Base-by-base conservation (phyloP, 495 filamentous ascomycete genomes). In the Penicillium subrubescens region DNA sequence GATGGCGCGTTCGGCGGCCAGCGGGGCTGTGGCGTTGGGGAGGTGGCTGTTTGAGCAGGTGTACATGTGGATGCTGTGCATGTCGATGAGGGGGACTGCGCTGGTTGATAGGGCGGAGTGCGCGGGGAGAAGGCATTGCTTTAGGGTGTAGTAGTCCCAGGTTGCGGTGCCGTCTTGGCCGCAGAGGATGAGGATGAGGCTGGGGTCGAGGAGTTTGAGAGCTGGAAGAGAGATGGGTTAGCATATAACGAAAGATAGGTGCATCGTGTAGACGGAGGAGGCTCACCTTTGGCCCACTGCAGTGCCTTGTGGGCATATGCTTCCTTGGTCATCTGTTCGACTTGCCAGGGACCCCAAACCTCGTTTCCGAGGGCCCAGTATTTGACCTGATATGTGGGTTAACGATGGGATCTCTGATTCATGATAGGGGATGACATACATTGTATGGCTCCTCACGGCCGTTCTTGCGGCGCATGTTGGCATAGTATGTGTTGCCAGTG, bases 331-430 rank as follows among this genome's bases (percentile, higher is more conserved):
- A 88, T 85, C 75, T 92, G 88, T 70, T 82, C 86, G 46, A 94
- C 86, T 73, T 92, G 89, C 90, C 90, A 93, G n/a, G 89, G 86
- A 19, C 91, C 90, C 84, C 86, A 92, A 46, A 81, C 78, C 72
- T 94, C 90, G 73, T 94, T 94, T 10, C 91, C 91, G 19, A 88
- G 79, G 33, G 84, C 84, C 85, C 85, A 88, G 76, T 88, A 88
- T 73, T 86, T 88, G 50, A 87, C 84, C 79, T 84, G 57, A 14
- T 35, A 14, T 5, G 6, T 10, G 6, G 48, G 29, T 73, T 41
- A 76, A 65, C 15, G 25, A 17, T 35, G 34, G 21, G 15, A 2
- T 35, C 33, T 10, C 34, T 19, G 3, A 10, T 19, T 33, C 0
- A 31, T 1, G 4, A 8, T 5, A 5, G 5, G n/a, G 8, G 41